These are phyloP conservation scores for Aspergillus avenaceus DNA, from an alignment of 495 filamentous ascomycete species.

Conservation along the genomic window DNA sequence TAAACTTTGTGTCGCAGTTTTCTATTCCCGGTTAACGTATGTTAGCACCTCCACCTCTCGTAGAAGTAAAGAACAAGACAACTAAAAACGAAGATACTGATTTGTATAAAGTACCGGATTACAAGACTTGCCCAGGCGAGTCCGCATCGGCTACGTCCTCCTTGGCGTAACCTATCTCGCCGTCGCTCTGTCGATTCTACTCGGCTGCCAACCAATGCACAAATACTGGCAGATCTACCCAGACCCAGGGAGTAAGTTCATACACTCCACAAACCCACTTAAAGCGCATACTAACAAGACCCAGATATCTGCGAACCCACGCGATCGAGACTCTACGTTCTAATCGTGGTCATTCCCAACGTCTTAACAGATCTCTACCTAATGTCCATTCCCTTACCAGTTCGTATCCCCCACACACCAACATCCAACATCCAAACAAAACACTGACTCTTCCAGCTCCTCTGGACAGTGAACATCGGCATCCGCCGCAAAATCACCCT, in stretches of 20 bases:
- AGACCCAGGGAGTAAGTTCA: conserved; percentile 42
- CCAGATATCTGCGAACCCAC: conserved; percentile 34
- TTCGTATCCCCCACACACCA: conserved; percentile 17
- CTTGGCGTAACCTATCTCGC: conserved; percentile 42
- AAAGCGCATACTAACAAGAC: neutral
- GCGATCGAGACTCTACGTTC: conserved; percentile 28
- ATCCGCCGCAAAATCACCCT: conserved; percentile 42
- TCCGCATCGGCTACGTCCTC: conserved; percentile 43
- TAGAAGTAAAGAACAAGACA: neutral
- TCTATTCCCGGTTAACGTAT: conserved; percentile 52
- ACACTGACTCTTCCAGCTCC: conserved; percentile 16
- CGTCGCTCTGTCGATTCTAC: conserved; percentile 39
- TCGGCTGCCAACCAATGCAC: conserved; percentile 44
- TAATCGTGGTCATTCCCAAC: conserved; percentile 41
- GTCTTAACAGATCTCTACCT: conserved; percentile 49
- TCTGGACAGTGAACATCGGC: conserved; percentile 47
- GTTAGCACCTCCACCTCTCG: conserved; percentile 1
- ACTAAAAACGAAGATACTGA: conserved; percentile 6
- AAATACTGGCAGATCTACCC: conserved; percentile 50
- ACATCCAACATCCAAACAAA: neutral
- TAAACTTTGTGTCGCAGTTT: conserved; percentile 46
- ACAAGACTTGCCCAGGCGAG: conserved; percentile 32
- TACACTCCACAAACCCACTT: conserved; percentile 1
- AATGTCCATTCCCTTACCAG: conserved; percentile 46
- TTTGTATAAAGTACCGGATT: conserved; percentile 34